These are phyloP conservation scores for Erysiphe neolycopersici DNA, from an alignment of 2,329 filamentous ascomycete species.

Conservation along the genomic window DNA sequence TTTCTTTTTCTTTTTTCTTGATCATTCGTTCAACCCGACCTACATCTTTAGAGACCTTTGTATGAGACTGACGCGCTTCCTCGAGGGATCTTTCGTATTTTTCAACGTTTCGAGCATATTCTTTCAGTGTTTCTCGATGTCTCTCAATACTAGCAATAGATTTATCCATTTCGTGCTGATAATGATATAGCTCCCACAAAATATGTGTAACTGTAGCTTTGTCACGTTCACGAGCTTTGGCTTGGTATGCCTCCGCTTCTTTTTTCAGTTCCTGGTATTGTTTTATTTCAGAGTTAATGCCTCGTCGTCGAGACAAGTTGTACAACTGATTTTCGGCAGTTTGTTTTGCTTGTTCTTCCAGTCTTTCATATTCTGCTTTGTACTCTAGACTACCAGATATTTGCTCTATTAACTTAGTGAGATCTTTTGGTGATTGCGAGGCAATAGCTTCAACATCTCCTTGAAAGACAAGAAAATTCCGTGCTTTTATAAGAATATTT, in stretches of 20 bases:
- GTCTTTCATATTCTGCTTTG: conserved; percentile 73
- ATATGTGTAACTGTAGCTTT: conserved; percentile 80
- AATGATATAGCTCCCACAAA: conserved; percentile 89
- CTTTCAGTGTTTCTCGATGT: conserved; percentile 84
- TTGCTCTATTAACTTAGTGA: conserved; percentile 85
- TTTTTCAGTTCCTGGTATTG: conserved; percentile 93
- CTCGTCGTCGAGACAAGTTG: conserved; percentile 66
- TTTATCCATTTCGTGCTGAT: conserved; percentile 78
- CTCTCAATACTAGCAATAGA: conserved; percentile 75
- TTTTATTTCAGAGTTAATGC: conserved; percentile 93
- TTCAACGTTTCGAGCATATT: conserved; percentile 68
- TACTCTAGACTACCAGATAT: conserved; percentile 91
- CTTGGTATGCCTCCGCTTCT: conserved; percentile 80
- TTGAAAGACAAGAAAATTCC: conserved; percentile 96
- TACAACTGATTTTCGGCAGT: conserved; percentile 72
- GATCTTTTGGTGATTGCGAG: conserved; percentile 75
- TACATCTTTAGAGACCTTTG: conserved; percentile 48
- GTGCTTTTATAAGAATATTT: conserved; percentile 91
- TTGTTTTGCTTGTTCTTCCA: conserved; percentile 68
- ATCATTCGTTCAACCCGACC: conserved; percentile 64
- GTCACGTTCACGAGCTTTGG: conserved; percentile 73
- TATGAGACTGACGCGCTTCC: conserved; percentile 59
- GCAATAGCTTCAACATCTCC: conserved; percentile 95
- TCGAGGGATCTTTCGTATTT: conserved; percentile 60
- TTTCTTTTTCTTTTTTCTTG: conserved; percentile 58